Base-by-base conservation (phyloP, 2,329 filamentous ascomycete species). In the Epichloe elymi region DNA sequence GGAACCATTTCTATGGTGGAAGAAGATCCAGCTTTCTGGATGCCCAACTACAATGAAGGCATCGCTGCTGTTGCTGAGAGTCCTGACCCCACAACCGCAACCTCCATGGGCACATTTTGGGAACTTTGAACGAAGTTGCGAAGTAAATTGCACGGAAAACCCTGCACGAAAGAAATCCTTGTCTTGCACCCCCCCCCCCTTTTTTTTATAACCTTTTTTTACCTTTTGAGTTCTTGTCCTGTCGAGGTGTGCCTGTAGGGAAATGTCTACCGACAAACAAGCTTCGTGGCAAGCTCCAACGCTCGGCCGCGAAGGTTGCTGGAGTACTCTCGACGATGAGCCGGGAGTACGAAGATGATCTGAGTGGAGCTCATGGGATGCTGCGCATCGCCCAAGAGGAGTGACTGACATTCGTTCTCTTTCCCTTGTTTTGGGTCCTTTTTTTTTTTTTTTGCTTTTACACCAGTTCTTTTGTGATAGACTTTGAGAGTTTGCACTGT, bases 1-100 rank as follows among this genome's bases (percentile, higher is more conserved):
- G 65, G 67, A 15, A 70, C 74, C 44, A 65, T 75, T 30, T 70
- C 72, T 6, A 67, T 75, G 56, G 69, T 77, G 10, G 78, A 81
- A 39, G 71, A 76, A 41, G 73, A 78, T 55, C 65, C 71, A 19
- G 67, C 69, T 3, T 71, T 74, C 50, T 77, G 74, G 73, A 69
- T 74, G 62, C 66, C 65, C 38, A 71, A 74, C 48, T 74, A 73
- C 58, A 65, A 67, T 53, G 67, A 69, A 41, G 60, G 60, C 59
- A 61, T 68, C 47, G 55, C 64, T 30, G 54, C 66, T 17, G 57
- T 68, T 52, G 67, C 66, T 26, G 67, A 69, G 42, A 66, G 58
- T 53, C 57, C 64, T n/a, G 65, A 69, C 39, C 56, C 62, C 17
- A 57, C 68, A 15, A 61, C 60, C 10, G 56, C 65, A 20, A 57